Evolutionary conservation across 306 rosid genomes (phyloP).

Genomic region (Vigna mungo): DNA sequence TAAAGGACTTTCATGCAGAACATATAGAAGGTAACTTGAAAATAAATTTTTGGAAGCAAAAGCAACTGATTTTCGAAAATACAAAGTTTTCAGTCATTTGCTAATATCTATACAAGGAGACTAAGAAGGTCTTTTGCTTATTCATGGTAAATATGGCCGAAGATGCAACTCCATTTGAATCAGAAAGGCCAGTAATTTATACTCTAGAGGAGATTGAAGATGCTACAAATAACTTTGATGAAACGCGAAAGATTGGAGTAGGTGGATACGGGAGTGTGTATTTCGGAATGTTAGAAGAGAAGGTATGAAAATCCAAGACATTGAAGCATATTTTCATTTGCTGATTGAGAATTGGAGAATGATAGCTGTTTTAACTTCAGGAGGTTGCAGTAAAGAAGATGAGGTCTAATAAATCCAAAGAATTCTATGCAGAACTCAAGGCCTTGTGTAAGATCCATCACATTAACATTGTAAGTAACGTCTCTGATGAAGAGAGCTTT

Average conservation of each 20-base stretch:
- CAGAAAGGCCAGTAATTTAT: constrained; percentile 67
- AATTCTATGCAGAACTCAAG: constrained; percentile 86
- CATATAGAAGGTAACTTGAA: constrained; percentile 60
- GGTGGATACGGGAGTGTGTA: constrained; percentile 87
- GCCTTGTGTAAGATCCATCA: constrained; percentile 76
- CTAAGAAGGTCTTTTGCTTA: constrained; percentile 18
- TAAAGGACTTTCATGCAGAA: constrained; percentile 48
- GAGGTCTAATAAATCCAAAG: constrained; percentile 78
- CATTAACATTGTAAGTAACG: constrained; percentile 64
- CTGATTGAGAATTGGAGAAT: constrained; percentile 22
- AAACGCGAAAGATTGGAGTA: constrained; percentile 68
- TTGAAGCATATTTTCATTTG: constrained; percentile 24
- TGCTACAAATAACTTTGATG: constrained; percentile 70
- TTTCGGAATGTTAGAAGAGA: constrained; percentile 64
- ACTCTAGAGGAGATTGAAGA: constrained; percentile 69
- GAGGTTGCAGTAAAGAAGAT: constrained; percentile 89
- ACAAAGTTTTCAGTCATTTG: constrained; percentile 8
- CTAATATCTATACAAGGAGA: not conserved
- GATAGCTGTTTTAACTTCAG: constrained; percentile 54
- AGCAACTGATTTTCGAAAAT: not conserved
- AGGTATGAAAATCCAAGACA: constrained; percentile 56
- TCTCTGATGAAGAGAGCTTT: constrained; percentile 5
- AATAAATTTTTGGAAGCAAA: constrained; percentile 11
- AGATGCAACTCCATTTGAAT: constrained; percentile 64
- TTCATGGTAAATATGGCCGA: constrained; percentile 42